These are phyloP conservation scores for Mycena haematopus DNA, from an alignment of 768 basidiomycete genomes.

Conservation along the genomic window DNA sequence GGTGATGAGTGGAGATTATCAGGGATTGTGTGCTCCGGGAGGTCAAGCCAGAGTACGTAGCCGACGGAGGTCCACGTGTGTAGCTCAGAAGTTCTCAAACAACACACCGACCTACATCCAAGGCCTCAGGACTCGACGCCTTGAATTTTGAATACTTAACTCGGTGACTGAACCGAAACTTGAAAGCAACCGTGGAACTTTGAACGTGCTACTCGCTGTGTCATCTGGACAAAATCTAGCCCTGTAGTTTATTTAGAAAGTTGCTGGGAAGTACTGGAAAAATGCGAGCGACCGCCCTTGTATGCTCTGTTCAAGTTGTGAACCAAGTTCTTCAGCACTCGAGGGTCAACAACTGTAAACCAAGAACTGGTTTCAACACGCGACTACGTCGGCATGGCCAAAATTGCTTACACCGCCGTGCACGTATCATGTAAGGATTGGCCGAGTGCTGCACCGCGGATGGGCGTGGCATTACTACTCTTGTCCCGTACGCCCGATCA, in stretches of 20 bases:
- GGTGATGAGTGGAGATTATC: not conserved
- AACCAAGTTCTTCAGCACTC: too few relatives aligned
- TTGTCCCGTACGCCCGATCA: constrained; percentile 24
- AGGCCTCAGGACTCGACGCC: not conserved
- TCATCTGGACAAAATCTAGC: not conserved
- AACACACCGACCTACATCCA: constrained; percentile 16
- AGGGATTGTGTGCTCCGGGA: not conserved
- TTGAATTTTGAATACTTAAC: not conserved
- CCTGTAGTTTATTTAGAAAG: not conserved
- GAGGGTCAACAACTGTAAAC: constrained; percentile 1
- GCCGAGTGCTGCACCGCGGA: constrained; percentile 21
- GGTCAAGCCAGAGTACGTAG: constrained; percentile 10
- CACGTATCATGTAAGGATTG: constrained; percentile 26
- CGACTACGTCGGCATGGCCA: constrained; percentile 17
- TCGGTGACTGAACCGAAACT: constrained; percentile 1
- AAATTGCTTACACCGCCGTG: constrained; percentile 9
- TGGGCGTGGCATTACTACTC: constrained; percentile 19
- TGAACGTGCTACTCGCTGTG: not conserved
- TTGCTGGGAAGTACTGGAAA: not conserved
- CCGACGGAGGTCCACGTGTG: constrained; percentile 13
- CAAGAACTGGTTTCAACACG: not conserved
- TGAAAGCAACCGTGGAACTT: not conserved
- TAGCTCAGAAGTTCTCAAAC: constrained; percentile 11
- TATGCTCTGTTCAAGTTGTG: too few relatives aligned
- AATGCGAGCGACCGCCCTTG: not conserved